Conservation (phyloP, 2,329 filamentous ascomycete genomes). For the Neonectria hederae region DNA sequence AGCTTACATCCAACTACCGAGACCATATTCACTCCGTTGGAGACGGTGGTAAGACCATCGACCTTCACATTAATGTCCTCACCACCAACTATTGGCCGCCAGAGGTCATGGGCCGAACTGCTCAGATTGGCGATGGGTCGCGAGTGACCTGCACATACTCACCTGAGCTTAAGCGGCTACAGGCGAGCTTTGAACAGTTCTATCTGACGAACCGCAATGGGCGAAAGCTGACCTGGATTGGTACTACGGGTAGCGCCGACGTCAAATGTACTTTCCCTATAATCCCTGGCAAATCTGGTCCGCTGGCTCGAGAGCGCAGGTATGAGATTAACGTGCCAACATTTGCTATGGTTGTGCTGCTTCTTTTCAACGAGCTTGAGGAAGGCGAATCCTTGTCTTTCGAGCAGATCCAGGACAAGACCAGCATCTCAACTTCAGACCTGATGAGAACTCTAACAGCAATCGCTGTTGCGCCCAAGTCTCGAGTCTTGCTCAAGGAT, state of each 20-base stretch:
- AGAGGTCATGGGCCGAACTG: conserved; percentile 77
- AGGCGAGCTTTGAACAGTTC: conserved; percentile 87
- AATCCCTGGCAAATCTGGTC: conserved; percentile 73
- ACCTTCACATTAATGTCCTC: conserved; percentile 84
- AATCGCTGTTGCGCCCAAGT: conserved; percentile 84
- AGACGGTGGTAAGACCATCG: conserved; percentile 65
- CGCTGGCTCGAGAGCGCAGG: conserved; percentile 70
- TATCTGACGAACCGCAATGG: conserved; percentile 90
- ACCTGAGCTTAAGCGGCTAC: conserved; percentile 75
- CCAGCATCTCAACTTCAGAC: conserved; percentile 79
- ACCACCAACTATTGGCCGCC: conserved; percentile 96
- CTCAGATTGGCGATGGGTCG: conserved; percentile 59
- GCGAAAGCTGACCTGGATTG: conserved; percentile 85
- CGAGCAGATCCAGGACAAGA: conserved; percentile 84
- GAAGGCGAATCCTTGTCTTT: conserved; percentile 62
- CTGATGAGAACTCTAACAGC: conserved; percentile 82
- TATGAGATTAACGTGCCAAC: conserved; percentile 95
- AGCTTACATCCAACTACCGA: conserved; percentile 81
- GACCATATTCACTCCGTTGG: conserved; percentile 67
- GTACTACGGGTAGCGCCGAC: conserved; percentile 80
- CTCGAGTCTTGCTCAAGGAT: conserved; percentile 80
- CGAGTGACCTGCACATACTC: conserved; percentile 74
- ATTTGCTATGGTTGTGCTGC: conserved; percentile 87
- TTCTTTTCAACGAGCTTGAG: conserved; percentile 85
- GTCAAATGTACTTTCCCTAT: conserved; percentile 81